Conservation (phyloP, 148 eudicot species). For the Rheum nobile region DNA sequence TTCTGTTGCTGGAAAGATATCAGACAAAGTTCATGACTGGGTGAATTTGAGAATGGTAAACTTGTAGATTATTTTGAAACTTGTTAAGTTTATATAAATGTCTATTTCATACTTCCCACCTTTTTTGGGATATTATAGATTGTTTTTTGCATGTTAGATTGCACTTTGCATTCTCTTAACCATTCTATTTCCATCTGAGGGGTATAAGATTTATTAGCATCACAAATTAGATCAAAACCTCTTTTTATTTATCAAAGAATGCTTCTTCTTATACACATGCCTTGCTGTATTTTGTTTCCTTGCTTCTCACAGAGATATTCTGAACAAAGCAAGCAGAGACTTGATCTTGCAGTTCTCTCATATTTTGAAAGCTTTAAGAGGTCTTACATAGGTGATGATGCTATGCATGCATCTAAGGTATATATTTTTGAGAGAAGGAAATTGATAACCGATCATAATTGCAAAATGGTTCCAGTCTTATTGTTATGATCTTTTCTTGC, state of each 20-base stretch:
- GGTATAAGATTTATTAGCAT: background rate
- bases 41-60: background rate
- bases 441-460: background rate
- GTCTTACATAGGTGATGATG: slow-evolving; percentile 75
- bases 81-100: background rate
- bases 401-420: slow-evolving; percentile 83
- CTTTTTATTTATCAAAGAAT: background rate
- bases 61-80: background rate
- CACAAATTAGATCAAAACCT: background rate
- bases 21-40: background rate
- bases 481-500: slow-evolving; percentile 22
- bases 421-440: background rate
- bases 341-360: slow-evolving; percentile 74
- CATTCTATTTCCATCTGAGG: background rate
- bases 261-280: background rate
- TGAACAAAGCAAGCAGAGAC: slow-evolving; percentile 78
- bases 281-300: background rate
- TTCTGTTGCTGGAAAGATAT: background rate
- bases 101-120: background rate
- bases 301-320: slow-evolving; percentile 56
- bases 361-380: slow-evolving; percentile 68
- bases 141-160: background rate
- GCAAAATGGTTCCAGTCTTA: background rate
- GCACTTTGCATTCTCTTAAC: background rate
- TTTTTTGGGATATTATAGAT: background rate